Conservation (phyloP, 257 asterid species). For the Solanum neorickii region DNA sequence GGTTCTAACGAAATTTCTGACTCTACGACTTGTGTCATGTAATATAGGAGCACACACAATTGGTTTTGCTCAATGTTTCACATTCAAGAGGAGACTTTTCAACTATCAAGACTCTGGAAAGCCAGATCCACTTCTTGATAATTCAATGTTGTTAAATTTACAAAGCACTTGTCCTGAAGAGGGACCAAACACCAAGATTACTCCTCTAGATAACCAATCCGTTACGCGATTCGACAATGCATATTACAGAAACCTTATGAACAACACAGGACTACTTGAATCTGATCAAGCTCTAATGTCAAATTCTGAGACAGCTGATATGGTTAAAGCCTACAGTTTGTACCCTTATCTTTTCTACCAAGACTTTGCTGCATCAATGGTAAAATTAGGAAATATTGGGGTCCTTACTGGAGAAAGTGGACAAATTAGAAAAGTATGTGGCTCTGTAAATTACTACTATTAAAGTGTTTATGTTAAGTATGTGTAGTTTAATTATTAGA, state of each 20-base stretch:
- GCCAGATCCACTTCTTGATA: conserved; percentile 53
- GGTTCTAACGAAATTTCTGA: background rate
- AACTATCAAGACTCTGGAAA: conserved; percentile 48
- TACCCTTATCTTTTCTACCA: conserved; percentile 27
- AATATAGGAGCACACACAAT: conserved; percentile 60
- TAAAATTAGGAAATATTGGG: conserved; percentile 48
- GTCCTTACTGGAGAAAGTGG: conserved; percentile 47
- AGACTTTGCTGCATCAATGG: conserved; percentile 65
- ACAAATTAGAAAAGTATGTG: conserved; percentile 53
- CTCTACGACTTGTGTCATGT: background rate
- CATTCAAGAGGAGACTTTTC: conserved; percentile 67
- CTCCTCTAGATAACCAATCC: conserved; percentile 41
- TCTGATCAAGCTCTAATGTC: conserved; percentile 62
- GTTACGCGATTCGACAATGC: conserved; percentile 29
- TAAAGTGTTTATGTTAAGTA: background rate
- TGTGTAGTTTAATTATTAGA: background rate
- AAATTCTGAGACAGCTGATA: conserved; percentile 36
- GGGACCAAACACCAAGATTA: conserved; percentile 31
- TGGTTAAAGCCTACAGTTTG: conserved; percentile 42
- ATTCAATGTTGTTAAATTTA: conserved; percentile 26
- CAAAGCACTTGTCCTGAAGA: conserved; percentile 44
- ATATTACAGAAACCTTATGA: conserved; percentile 41
- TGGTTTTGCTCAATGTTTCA: conserved; percentile 74
- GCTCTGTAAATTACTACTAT: conserved; percentile 17
- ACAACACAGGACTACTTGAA: conserved; percentile 51